phyloP scores from a whole-genome alignment of 2,329 filamentous ascomycete species.

The Penicillium brasilianum region DNA sequence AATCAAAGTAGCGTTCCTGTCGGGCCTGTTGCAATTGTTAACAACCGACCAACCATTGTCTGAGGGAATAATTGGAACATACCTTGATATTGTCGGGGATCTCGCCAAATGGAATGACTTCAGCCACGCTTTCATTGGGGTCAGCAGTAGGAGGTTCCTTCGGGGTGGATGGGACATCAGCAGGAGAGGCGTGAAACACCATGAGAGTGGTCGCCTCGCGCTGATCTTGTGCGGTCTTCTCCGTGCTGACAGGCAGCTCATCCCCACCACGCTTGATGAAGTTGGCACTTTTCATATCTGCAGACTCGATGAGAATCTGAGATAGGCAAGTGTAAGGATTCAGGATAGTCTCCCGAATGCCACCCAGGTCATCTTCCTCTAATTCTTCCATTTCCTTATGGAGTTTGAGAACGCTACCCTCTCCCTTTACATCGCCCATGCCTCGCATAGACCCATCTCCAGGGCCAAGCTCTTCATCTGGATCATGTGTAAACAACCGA shows the following conservation, averaged over 20 bases:
- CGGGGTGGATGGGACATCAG: constrained; percentile 53
- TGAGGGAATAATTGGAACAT: constrained; percentile 16
- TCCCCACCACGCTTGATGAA: constrained; percentile 51
- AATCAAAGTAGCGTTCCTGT: constrained; percentile 49
- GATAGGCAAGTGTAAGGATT: constrained; percentile 41
- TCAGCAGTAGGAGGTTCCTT: constrained; percentile 51
- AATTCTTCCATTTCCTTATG: constrained; percentile 61
- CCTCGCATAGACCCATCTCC: constrained; percentile 64
- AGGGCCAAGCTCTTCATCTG: constrained; percentile 65
- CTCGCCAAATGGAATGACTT: constrained; percentile 50
- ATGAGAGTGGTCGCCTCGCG: constrained; percentile 55
- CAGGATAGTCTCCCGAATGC: constrained; percentile 49
- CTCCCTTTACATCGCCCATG: constrained; percentile 64
- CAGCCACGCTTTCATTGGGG: constrained; percentile 43
- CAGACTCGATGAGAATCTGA: constrained; percentile 46
- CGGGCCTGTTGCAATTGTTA: constrained; percentile 40
- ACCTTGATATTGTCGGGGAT: constrained; percentile 49
- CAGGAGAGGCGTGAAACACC: constrained; percentile 53
- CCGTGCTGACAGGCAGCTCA: constrained; percentile 45
- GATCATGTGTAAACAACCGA: constrained; percentile 65
- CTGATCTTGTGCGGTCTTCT: constrained; percentile 52
- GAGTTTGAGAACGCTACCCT: constrained; percentile 56
- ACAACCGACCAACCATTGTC: constrained; percentile 7
- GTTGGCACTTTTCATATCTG: constrained; percentile 41
- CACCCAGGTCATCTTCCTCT: constrained; percentile 64